Evolutionary conservation across 2,329 filamentous ascomycete species (phyloP).

Genomic region (Alternaria arborescens): DNA sequence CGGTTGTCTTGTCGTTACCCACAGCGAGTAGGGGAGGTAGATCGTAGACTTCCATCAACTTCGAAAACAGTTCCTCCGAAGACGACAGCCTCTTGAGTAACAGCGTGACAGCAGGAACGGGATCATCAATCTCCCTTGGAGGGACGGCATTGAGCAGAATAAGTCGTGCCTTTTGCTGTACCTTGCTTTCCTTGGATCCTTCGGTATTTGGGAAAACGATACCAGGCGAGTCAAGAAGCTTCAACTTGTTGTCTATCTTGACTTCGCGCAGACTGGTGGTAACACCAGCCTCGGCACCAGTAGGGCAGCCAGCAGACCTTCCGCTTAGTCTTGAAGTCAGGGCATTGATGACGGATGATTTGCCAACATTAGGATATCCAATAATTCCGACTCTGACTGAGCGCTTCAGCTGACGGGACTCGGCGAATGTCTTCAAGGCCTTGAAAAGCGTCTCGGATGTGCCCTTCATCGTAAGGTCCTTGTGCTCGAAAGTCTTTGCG

Average conservation of each 20-base stretch:
- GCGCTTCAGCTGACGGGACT: conserved; percentile 83
- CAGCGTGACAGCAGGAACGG: conserved; percentile 83
- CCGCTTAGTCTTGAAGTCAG: conserved; percentile 79
- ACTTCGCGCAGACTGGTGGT: conserved; percentile 88
- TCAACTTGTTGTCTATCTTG: conserved; percentile 94
- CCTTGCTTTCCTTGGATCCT: conserved; percentile 58
- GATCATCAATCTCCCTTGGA: conserved; percentile 92
- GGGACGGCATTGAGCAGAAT: conserved; percentile 91
- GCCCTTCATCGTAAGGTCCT: conserved; percentile 83
- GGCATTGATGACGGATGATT: conserved; percentile 95
- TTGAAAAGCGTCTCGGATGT: conserved; percentile 87
- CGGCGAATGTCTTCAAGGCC: conserved; percentile 87
- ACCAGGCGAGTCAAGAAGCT: conserved; percentile 90
- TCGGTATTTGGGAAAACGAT: conserved; percentile 85
- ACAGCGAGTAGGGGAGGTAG: conserved; percentile 76
- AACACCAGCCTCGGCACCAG: conserved; percentile 89
- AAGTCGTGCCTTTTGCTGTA: conserved; percentile 81
- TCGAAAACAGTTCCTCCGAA: conserved; percentile 76
- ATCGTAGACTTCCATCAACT: conserved; percentile 84
- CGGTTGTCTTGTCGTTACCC: conserved; percentile 79
- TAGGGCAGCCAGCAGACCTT: conserved; percentile 77
- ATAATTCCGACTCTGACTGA: conserved; percentile 92
- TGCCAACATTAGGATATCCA: conserved; percentile 94
- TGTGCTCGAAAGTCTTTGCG: conserved; percentile 91
- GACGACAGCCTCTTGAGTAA: conserved; percentile 82